Evolutionary conservation across 495 filamentous ascomycete genomes (phyloP).

Genomic region (Cladorrhinum samala): DNA sequence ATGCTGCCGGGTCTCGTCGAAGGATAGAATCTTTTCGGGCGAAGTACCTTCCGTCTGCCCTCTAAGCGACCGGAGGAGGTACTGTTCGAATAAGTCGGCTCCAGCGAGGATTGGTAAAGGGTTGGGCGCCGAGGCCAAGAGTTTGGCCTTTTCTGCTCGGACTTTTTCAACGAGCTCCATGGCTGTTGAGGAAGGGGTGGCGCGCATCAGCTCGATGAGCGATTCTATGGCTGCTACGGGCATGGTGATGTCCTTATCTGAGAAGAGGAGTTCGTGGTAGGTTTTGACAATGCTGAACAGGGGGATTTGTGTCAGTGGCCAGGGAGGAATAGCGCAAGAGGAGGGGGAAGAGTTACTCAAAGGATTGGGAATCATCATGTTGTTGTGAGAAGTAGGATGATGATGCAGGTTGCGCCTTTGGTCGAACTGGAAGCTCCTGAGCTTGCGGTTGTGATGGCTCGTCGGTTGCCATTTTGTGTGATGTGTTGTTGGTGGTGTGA

Average conservation of each 20-base stretch:
- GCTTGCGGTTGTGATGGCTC: not conserved
- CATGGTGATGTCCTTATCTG: constrained; percentile 84
- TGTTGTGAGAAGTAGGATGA: constrained; percentile 1
- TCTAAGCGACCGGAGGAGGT: constrained; percentile 61
- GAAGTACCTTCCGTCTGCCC: constrained; percentile 37
- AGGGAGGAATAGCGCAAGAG: not conserved
- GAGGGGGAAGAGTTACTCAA: constrained; percentile 19
- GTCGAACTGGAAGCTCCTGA: constrained; percentile 11
- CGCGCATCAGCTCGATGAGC: constrained; percentile 74
- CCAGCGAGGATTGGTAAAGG: constrained; percentile 87
- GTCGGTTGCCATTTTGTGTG: constrained; percentile 21
- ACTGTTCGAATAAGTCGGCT: constrained; percentile 92
- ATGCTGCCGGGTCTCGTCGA: constrained; percentile 75
- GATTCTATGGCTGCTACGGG: constrained; percentile 94
- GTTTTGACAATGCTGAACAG: constrained; percentile 46
- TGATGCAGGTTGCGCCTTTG: not conserved
- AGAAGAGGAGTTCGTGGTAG: constrained; percentile 45
- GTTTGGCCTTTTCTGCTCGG: constrained; percentile 57
- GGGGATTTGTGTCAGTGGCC: constrained; percentile 2
- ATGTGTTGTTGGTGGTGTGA: no score
- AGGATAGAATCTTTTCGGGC: constrained; percentile 57
- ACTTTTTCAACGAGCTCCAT: constrained; percentile 89
- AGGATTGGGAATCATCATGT: constrained; percentile 14
- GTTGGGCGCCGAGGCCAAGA: constrained; percentile 69
- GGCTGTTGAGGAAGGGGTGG: constrained; percentile 71